Evolutionary conservation across 495 filamentous ascomycete genomes (phyloP).

Genomic region (Trypethelium eluteriae): DNA sequence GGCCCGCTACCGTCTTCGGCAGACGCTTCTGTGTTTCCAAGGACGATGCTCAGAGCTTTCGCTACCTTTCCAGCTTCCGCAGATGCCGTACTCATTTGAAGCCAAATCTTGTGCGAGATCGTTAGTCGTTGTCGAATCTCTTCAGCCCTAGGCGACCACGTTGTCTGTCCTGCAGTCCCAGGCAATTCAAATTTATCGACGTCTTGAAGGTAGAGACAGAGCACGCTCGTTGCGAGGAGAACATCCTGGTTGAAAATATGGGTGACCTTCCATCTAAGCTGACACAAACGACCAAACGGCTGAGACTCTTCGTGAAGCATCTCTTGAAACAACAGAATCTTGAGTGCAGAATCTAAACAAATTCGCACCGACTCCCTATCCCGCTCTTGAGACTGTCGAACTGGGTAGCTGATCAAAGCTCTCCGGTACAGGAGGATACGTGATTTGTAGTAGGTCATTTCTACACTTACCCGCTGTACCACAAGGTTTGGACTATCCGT

Average conservation of each 20-base stretch:
- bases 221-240: not conserved
- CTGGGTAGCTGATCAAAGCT: too few species aligned
- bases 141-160: not conserved
- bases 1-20: too few species aligned
- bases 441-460: too few species aligned
- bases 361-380: not conserved
- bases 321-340: not conserved
- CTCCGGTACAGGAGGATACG: too few species aligned
- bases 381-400: not conserved
- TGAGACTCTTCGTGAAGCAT: not conserved
- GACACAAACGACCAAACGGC: not conserved
- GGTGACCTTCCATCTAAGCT: not conserved
- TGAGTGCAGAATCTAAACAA: not conserved
- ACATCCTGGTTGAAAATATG: not conserved
- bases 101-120: not conserved
- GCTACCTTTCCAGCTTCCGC: not conserved
- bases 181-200: not conserved
- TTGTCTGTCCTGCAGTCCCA: not conserved
- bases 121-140: not conserved
- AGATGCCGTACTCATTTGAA: not conserved
- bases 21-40: not conserved
- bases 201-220: not conserved
- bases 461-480: too few species aligned
- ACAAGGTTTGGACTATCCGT: too few species aligned
- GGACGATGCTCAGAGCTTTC: not conserved